Percentiles rank a stretch among this genome's conserved stretches.
Conservation (phyloP, 2,329 filamentous ascomycete genomes). For the Fusarium drepaniforme region DNA sequence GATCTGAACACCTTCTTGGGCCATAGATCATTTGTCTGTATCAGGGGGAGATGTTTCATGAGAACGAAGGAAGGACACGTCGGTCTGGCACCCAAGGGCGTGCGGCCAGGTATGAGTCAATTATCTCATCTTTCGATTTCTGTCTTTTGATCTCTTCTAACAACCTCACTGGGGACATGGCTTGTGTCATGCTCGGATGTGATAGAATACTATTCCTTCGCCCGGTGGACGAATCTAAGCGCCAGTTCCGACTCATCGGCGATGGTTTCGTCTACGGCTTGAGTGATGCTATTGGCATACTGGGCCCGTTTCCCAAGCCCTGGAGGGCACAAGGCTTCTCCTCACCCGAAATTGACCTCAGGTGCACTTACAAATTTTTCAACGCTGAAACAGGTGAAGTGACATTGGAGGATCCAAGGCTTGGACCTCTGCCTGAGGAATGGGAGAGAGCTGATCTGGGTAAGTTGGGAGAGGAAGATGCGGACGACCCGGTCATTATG, state of each 20-base stretch:
- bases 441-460: slow-evolving; percentile 5
- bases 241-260: neutral
- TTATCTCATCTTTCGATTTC: too few relatives aligned
- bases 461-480: neutral
- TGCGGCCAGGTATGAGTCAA: too few relatives aligned
- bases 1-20: too few relatives aligned
- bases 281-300: neutral
- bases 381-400: neutral
- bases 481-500: slow-evolving; percentile 3
- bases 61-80: neutral
- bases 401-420: slow-evolving; percentile 5
- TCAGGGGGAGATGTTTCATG: neutral
- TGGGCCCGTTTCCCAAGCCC: slow-evolving; percentile 1
- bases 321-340: slow-evolving; percentile 11
- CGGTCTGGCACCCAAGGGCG: neutral
- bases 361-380: slow-evolving; percentile 2
- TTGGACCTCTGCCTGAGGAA: neutral
- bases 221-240: neutral
- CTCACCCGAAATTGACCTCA: neutral
- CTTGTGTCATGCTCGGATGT: slow-evolving; percentile 10
- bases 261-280: slow-evolving; percentile 4
- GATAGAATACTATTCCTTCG: neutral
- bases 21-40: too few relatives aligned
- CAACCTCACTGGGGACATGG: neutral
- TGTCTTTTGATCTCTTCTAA: neutral